These are phyloP conservation scores for Rhynchospora breviuscula DNA, from an alignment of 176 grass and related monocot species.

Conservation along the genomic window DNA sequence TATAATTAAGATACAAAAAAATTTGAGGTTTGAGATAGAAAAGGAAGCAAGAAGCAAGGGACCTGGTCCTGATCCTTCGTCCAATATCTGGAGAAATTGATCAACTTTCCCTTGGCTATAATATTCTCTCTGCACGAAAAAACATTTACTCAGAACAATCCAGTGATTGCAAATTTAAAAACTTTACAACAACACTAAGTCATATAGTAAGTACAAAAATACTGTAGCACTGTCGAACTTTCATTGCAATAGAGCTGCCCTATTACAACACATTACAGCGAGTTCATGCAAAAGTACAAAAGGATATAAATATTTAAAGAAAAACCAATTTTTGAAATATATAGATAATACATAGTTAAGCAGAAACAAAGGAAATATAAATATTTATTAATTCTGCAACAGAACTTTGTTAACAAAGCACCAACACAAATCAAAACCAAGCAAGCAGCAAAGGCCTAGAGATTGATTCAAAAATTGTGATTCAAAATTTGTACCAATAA, in stretches of 20 bases:
- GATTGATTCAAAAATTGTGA: no score
- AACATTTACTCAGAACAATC: slow-evolving; percentile 16
- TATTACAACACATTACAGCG: not conserved
- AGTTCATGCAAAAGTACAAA: not conserved
- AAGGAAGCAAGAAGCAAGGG: slow-evolving; percentile 19
- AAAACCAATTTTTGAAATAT: no score
- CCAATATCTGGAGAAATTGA: slow-evolving; percentile 88
- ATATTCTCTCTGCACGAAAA: slow-evolving; percentile 70
- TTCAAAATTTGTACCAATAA: not conserved
- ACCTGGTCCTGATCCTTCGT: slow-evolving; percentile 98
- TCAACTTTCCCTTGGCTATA: slow-evolving; percentile 92
- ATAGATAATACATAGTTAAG: not conserved
- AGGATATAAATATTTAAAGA: not conserved
- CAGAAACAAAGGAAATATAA: not conserved
- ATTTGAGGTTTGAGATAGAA: not conserved
- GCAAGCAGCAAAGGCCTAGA: not conserved
- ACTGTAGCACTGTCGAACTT: not conserved
- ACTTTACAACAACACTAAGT: not conserved
- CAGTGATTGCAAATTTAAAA: slow-evolving; percentile 7
- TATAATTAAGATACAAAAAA: slow-evolving; percentile 18
- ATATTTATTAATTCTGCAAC: not conserved
- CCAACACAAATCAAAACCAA: not conserved
- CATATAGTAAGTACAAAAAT: not conserved
- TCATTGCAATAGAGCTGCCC: not conserved
- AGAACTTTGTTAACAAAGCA: not conserved